A percentile compares a stretch with the other conserved stretches of the same genome.
These are phyloP conservation scores for Penicillium alfredii DNA, from an alignment of 495 filamentous ascomycete genomes.

Conservation along the genomic window DNA sequence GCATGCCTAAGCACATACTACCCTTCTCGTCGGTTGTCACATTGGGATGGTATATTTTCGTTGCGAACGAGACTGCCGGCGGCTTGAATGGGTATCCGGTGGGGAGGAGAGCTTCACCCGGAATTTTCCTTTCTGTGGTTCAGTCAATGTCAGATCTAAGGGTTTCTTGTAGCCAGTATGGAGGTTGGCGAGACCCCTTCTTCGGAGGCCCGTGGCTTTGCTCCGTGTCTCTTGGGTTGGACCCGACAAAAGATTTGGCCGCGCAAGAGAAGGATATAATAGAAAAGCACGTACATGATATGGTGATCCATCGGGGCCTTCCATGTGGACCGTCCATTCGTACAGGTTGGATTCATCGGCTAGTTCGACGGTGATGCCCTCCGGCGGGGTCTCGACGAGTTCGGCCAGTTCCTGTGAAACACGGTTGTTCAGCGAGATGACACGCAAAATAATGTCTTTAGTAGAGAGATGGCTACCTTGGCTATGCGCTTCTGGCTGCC, in stretches of 20 bases:
- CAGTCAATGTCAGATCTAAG: background rate
- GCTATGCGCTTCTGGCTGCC: conserved; percentile 55
- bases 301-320: conserved; percentile 63
- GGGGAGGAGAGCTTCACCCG: conserved; percentile 70
- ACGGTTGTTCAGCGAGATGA: background rate
- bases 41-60: conserved; percentile 98
- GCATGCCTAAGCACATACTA: conserved; percentile 83
- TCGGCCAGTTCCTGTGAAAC: conserved; percentile 61
- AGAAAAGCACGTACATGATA: conserved; percentile 54
- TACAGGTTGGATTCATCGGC: conserved; percentile 69
- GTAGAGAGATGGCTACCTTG: conserved; percentile 40
- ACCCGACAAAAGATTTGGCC: background rate
- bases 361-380: conserved; percentile 59
- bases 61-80: conserved; percentile 77
- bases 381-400: conserved; percentile 55
- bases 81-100: conserved; percentile 93
- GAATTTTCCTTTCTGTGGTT: conserved; percentile 68
- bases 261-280: background rate
- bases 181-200: conserved; percentile 7
- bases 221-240: too few relatives aligned
- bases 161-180: too few relatives aligned
- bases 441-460: too few relatives aligned
- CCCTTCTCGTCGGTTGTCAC: conserved; percentile 91
- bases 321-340: conserved; percentile 75
- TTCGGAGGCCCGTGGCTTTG: too few relatives aligned